Evolutionary conservation across 257 asterid genomes (phyloP).

Genomic region (Rhazya stricta): DNA sequence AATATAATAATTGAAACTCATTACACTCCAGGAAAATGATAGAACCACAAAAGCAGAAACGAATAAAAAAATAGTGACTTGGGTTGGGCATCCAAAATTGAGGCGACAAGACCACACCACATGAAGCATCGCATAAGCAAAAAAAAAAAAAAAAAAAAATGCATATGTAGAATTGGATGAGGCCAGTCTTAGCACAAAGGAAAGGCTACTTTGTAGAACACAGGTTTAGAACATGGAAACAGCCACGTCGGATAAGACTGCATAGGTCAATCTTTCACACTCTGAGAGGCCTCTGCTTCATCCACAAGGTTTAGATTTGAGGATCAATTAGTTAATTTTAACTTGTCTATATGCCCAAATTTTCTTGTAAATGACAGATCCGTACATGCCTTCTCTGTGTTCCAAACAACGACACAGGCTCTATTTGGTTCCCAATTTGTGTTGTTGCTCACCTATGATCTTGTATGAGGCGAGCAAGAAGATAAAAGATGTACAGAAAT

Average conservation of each 20-base stretch:
- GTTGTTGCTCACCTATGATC: neutral
- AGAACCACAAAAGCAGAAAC: neutral
- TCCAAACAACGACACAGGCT: neutral
- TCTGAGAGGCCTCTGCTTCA: neutral
- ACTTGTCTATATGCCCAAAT: neutral
- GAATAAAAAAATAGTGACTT: neutral
- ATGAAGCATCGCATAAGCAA: neutral
- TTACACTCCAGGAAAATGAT: conserved; percentile 3
- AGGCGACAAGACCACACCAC: neutral
- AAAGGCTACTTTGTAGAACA: neutral
- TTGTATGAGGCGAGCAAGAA: neutral
- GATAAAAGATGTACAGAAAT: neutral
- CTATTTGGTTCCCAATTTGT: neutral
- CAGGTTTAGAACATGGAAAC: neutral
- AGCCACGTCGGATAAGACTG: neutral
- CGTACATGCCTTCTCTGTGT: neutral
- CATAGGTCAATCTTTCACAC: neutral
- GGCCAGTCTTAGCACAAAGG: neutral
- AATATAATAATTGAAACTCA: conserved; percentile 19
- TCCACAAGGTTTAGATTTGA: neutral
- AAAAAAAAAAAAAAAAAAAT: too few species aligned
- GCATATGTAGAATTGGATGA: neutral
- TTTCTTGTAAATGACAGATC: neutral
- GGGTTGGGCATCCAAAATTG: neutral
- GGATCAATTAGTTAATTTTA: neutral